Conservation (phyloP, 2,329 filamentous ascomycete genomes). For the Aspergillus glaucus region DNA sequence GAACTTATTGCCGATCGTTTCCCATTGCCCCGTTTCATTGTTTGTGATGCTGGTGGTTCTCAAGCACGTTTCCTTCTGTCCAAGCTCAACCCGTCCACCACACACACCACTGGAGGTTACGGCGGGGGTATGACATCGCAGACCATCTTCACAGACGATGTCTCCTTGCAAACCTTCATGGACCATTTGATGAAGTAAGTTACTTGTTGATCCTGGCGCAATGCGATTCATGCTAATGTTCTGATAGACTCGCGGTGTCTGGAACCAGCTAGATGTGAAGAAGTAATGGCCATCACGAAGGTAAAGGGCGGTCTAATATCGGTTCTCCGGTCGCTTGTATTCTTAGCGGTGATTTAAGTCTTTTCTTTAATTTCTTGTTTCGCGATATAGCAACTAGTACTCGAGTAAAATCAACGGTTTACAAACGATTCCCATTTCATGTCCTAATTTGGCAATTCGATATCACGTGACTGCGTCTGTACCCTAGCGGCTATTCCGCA, state of each 20-base stretch:
- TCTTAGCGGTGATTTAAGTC: constrained; percentile 35
- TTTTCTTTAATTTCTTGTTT: constrained; percentile 10
- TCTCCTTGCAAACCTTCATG: constrained; percentile 98
- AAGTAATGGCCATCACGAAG: constrained; percentile 23
- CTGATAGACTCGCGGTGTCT: constrained; percentile 43
- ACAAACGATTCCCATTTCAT: neutral
- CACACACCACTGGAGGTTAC: constrained; percentile 87
- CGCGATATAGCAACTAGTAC: constrained; percentile 23
- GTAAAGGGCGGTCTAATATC: constrained; percentile 26
- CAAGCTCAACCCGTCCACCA: constrained; percentile 96
- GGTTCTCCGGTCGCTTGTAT: constrained; percentile 33
- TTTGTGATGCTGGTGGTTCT: constrained; percentile 96
- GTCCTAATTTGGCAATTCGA: constrained; percentile 1
- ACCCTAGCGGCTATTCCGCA: constrained; percentile 18
- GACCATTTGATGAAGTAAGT: constrained; percentile 98
- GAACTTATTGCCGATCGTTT: constrained; percentile 97
- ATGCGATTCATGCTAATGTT: constrained; percentile 19
- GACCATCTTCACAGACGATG: constrained; percentile 98
- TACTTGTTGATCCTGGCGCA: neutral
- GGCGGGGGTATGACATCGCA: constrained; percentile 86
- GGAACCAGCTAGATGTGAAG: constrained; percentile 41
- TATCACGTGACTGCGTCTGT: constrained; percentile 17
- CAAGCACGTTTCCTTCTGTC: constrained; percentile 95
- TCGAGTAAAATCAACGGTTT: constrained; percentile 16
- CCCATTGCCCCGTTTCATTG: constrained; percentile 95